A percentile compares a stretch with the other conserved stretches of the same genome.
phyloP scores from a whole-genome alignment of 2,329 filamentous ascomycete species.

The Aspergillus aculeatus region DNA sequence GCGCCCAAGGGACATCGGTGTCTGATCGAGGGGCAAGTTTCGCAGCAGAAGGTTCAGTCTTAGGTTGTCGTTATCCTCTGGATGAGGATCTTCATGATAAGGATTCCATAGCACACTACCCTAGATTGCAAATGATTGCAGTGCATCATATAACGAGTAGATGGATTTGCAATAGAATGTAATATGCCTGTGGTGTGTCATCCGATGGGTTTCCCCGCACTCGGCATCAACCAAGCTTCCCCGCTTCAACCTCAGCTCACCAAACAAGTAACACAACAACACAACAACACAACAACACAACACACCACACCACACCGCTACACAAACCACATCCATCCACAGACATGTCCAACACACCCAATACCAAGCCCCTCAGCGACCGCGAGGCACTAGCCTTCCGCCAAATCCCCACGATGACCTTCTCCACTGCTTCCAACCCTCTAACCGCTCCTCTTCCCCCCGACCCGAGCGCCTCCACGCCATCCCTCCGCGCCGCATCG shows the following conservation, averaged over 20 bases:
- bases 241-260: neutral
- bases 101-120: no score
- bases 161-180: no score
- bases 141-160: no score
- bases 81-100: no score
- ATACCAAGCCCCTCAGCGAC: neutral
- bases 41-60: neutral
- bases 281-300: neutral
- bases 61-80: neutral
- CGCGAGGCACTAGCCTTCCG: neutral
- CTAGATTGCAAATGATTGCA: no score
- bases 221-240: neutral
- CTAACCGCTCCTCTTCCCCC: neutral
- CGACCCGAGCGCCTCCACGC: neutral
- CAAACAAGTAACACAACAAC: neutral
- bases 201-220: neutral
- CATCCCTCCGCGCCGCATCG: neutral
- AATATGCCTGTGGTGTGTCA: no score
- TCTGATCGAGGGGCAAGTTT: constrained; percentile 29
- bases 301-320: neutral
- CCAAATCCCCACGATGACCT: neutral
- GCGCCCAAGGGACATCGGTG: constrained; percentile 45
- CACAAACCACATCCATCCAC: neutral
- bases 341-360: neutral
- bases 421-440: neutral